A percentile compares a stretch with the other conserved stretches of the same genome.
Evolutionary conservation across 2,329 filamentous ascomycete genomes (phyloP).

Genomic region (Tolypocladium tropicale): DNA sequence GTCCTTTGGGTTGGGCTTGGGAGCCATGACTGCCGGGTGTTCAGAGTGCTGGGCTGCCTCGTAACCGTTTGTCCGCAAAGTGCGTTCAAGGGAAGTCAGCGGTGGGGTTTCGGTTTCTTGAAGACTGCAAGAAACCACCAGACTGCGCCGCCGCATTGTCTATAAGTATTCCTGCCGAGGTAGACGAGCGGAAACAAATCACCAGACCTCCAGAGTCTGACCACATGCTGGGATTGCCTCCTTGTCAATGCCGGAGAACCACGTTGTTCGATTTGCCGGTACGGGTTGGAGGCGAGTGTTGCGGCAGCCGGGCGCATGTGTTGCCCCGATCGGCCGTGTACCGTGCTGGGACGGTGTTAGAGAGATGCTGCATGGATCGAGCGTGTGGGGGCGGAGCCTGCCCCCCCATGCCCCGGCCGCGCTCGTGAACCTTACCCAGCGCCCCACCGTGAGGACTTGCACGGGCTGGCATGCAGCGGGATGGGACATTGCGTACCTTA

Average conservation of each 20-base stretch:
- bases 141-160: not conserved
- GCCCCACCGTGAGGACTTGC: no score
- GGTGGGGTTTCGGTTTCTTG: no score
- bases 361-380: not conserved
- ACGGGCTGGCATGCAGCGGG: no score
- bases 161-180: not conserved
- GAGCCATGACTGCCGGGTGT: not conserved
- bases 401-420: no score
- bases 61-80: no score
- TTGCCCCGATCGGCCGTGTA: not conserved
- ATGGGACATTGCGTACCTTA: no score
- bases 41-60: no score
- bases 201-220: not conserved
- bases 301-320: not conserved
- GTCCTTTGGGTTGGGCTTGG: slow-evolving; percentile 14
- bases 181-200: not conserved
- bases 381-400: not conserved
- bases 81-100: no score
- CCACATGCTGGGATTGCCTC: not conserved
- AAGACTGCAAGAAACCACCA: no score
- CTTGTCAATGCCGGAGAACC: not conserved
- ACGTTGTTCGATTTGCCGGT: not conserved
- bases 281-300: not conserved
- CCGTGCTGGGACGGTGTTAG: not conserved
- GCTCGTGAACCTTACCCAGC: not conserved